Evolutionary conservation across 257 asterid species (phyloP).

Genomic region (Scutellaria minor): DNA sequence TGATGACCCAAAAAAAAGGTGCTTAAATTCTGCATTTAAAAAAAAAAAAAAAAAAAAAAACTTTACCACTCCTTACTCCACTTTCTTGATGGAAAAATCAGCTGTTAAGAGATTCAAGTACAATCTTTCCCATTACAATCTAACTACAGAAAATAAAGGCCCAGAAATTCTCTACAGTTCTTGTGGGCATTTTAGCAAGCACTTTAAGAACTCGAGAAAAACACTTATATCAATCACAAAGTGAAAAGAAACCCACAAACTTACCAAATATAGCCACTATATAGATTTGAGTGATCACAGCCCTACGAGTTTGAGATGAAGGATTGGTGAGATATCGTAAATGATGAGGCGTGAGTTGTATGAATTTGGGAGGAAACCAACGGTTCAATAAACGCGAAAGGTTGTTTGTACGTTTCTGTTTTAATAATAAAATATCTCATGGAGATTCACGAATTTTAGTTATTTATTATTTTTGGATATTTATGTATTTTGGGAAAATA

Average conservation of each 20-base stretch:
- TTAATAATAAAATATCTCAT: conserved; percentile 32
- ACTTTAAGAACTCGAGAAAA: conserved; percentile 1
- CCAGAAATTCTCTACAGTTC: conserved; percentile 27
- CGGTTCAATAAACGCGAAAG: conserved; percentile 29
- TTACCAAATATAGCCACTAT: conserved; percentile 28
- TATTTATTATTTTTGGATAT: not conserved
- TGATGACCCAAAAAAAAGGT: not conserved
- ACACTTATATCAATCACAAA: conserved; percentile 13
- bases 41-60: not conserved
- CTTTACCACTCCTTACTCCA: not conserved
- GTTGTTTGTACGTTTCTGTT: conserved; percentile 25
- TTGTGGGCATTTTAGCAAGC: conserved; percentile 44
- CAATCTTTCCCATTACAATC: conserved; percentile 20
- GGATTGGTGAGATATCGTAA: conserved; percentile 28
- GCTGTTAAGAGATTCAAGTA: not conserved
- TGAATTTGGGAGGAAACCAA: conserved; percentile 34
- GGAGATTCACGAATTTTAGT: conserved; percentile 33
- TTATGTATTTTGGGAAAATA: not conserved
- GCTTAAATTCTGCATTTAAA: not conserved
- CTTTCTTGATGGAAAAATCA: not conserved
- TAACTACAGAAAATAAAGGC: not conserved
- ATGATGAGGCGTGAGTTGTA: conserved; percentile 32
- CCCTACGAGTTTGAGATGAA: conserved; percentile 7
- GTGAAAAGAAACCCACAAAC: conserved; percentile 8
- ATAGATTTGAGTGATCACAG: conserved; percentile 5